Percentiles rank a stretch among this genome's conserved stretches.
Evolutionary conservation across 106 monocot species (phyloP).

Genomic region (Dioscorea zingiberensis): DNA sequence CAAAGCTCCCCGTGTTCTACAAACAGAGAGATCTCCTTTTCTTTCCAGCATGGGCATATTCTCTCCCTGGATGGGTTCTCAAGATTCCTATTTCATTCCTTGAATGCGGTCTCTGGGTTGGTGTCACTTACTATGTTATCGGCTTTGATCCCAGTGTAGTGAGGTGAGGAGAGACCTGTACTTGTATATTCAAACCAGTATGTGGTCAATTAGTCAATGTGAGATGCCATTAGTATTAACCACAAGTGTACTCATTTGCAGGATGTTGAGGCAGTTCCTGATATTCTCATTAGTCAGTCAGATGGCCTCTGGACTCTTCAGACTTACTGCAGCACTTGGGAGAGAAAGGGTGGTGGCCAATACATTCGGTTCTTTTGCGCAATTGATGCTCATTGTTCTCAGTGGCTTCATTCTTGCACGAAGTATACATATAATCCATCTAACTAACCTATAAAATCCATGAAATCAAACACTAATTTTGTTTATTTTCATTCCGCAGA

Average conservation of each 20-base stretch:
- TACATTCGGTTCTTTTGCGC: constrained; percentile 50
- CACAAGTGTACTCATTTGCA: neutral
- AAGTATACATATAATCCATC: constrained; percentile 15
- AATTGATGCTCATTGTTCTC: constrained; percentile 34
- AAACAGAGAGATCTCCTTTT: constrained; percentile 64
- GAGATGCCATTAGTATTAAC: too few relatives aligned
- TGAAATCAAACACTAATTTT: too few relatives aligned
- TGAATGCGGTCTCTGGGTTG: constrained; percentile 39
- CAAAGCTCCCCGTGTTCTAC: constrained; percentile 65
- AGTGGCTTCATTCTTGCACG: constrained; percentile 52
- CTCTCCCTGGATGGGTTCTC: constrained; percentile 51
- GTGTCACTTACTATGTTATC: constrained; percentile 52
- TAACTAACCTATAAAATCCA: too few relatives aligned
- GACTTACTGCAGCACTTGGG: constrained; percentile 42
- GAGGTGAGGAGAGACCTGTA: constrained; percentile 13
- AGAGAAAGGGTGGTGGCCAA: constrained; percentile 51
- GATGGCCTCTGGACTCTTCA: constrained; percentile 53
- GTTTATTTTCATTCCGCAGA: constrained; percentile 6
- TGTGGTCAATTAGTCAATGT: too few relatives aligned
- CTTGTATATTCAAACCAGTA: too few relatives aligned
- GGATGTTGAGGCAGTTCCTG: constrained; percentile 41
- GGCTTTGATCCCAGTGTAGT: constrained; percentile 50
- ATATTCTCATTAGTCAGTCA: constrained; percentile 43
- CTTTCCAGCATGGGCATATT: constrained; percentile 63
- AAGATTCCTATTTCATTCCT: constrained; percentile 59